A percentile compares a stretch with the other conserved stretches of the same genome.
These are phyloP conservation scores for apple (Malus domestica) DNA, from an alignment of 306 rosid species.

Conservation along the genomic window ASM211411v1 NC_041798.1:28923501-28924000, in stretches of 20 bases:
- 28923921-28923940: slow-evolving; percentile 73
- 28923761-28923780: slow-evolving; percentile 88
- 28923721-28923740: slow-evolving; percentile 74
- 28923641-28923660: neutral
- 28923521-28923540: slow-evolving; percentile 86
- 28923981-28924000: slow-evolving; percentile 21
- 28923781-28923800: slow-evolving; percentile 90
- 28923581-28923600: slow-evolving; percentile 88
- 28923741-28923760: slow-evolving; percentile 79
- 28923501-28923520: slow-evolving; percentile 97
- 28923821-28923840: slow-evolving; percentile 97
- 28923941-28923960: slow-evolving; percentile 81
- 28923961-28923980: slow-evolving; percentile 98
- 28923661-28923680: neutral
- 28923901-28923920: slow-evolving; percentile 84
- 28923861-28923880: slow-evolving; percentile 98
- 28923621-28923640: neutral
- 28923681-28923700: slow-evolving; percentile 33
- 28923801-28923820: slow-evolving; percentile 77
- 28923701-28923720: slow-evolving; percentile 81
- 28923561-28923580: slow-evolving; percentile 64
- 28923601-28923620: neutral
- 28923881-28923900: slow-evolving; percentile 98
- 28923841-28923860: slow-evolving; percentile 76
- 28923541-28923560: slow-evolving; percentile 64